These are phyloP conservation scores for Ballota nigra DNA, from an alignment of 257 asterid genomes.

Conservation along the genomic window DNA sequence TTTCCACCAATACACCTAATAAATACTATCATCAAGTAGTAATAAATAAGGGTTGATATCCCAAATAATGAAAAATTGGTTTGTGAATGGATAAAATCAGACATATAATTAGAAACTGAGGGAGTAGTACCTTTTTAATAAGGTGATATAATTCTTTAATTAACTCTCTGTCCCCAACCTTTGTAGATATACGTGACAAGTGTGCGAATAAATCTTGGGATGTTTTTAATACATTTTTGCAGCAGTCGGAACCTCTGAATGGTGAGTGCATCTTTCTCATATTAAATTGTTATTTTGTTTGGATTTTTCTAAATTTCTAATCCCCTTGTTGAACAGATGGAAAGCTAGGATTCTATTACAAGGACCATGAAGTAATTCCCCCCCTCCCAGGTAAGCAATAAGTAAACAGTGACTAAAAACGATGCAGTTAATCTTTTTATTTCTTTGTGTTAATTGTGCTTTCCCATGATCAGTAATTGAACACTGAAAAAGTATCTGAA, in stretches of 20 bases:
- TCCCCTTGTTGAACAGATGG: slow-evolving; percentile 52
- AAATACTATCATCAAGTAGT: background rate
- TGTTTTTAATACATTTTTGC: slow-evolving; percentile 52
- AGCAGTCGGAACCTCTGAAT: slow-evolving; percentile 72
- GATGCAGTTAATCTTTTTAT: background rate
- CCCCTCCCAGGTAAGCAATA: slow-evolving; percentile 74
- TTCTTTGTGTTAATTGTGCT: background rate
- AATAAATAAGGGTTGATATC: background rate
- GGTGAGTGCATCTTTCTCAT: slow-evolving; percentile 40
- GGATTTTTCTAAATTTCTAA: slow-evolving; percentile 6
- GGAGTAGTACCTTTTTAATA: background rate
- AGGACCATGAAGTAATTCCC: slow-evolving; percentile 87
- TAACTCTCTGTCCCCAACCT: slow-evolving; percentile 15
- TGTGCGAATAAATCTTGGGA: slow-evolving; percentile 90
- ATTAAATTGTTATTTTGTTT: background rate
- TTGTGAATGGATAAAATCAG: background rate
- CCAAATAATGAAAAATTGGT: background rate
- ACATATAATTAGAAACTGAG: background rate
- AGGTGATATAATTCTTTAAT: background rate
- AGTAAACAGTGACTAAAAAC: background rate
- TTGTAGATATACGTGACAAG: slow-evolving; percentile 63
- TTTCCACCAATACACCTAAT: background rate
- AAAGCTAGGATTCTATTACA: slow-evolving; percentile 89
- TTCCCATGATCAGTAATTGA: background rate
- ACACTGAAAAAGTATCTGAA: background rate